Evolutionary conservation across 2,329 filamentous ascomycete genomes (phyloP), one percentile per base, ranked within the genome.

Genomic region (Colletotrichum horii): DNA sequence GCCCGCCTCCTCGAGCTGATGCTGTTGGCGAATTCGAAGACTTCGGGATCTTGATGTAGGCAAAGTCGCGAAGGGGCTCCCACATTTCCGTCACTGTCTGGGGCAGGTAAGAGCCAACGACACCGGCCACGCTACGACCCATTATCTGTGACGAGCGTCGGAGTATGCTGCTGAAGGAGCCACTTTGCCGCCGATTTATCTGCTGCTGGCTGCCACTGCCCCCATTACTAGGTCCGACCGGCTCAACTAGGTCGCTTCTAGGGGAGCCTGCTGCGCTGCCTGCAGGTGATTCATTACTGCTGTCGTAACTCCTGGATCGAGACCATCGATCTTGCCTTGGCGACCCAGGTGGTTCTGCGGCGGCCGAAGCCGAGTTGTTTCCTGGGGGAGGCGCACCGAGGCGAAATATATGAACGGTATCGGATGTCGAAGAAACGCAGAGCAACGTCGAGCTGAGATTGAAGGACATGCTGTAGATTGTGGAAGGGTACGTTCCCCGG

Each of bases 391-490:
- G 88, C 68, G 85, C 88, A 68, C 88, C 88, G 24, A 99, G 89
- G 70, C 96, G 95, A 87, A 99, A 99, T 67, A 99, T 96, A 83
- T 99, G 97, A 12, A 99, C 94, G 0, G 97, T 99, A 81, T 99
- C 97, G 1, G 96, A 98, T 2, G 96, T 96, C 4, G 96, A 98
- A 7, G 97, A 98, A 55, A 99, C 96, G 81, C 96, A 98, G 43
- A 99, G 91, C 14, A 99, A 89, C 2, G 96, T 98, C 4, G 96
- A 98, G 75, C 94, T 96, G 66, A 96, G 93, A 84, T 99, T 99
- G 87, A 99, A 99, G 2, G 96, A 98, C 96, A 99, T 98, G 91
- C 96, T 98, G 86, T 96, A 98, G 79, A 99, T 99, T 55, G 95
- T 94, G 3, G 96, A 96, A 1, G 97, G 97, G 84, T 98, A 98